Conservation (phyloP, 768 basidiomycete species). For the Suillus luteus region DNA sequence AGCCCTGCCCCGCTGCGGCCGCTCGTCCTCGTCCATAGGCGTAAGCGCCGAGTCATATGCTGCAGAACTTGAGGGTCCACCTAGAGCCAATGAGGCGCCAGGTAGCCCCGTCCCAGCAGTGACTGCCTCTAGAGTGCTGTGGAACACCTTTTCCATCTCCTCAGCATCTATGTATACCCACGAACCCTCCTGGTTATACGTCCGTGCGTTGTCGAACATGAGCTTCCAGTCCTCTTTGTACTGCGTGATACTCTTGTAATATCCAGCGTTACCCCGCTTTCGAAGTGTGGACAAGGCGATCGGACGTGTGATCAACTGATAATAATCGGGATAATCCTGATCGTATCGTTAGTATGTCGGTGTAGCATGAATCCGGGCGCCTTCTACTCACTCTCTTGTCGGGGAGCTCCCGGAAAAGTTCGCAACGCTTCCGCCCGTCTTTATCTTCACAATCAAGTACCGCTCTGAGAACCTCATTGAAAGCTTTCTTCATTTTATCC, state of each 20-base stretch:
- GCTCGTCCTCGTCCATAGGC: conserved; percentile 82
- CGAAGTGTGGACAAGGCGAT: conserved; percentile 88
- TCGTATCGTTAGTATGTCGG: conserved; percentile 18
- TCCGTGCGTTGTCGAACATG: conserved; percentile 93
- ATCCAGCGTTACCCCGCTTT: conserved; percentile 64
- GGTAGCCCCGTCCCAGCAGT: conserved; percentile 73
- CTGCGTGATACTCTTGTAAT: conserved; percentile 73
- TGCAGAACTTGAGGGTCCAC: conserved; percentile 33
- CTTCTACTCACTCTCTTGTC: conserved; percentile 59
- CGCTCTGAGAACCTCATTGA: conserved; percentile 73
- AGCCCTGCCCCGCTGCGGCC: conserved; percentile 56
- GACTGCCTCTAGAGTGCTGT: conserved; percentile 63
- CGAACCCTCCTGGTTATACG: conserved; percentile 92
- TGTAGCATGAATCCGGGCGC: conserved; percentile 3
- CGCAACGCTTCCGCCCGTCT: conserved; percentile 77
- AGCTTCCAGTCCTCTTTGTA: conserved; percentile 82
- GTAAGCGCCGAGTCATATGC: conserved; percentile 69
- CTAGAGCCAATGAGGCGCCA: conserved; percentile 54
- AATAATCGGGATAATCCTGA: conserved; percentile 92
- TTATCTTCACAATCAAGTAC: conserved; percentile 72
- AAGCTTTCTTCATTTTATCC: conserved; percentile 83
- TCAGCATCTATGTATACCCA: conserved; percentile 95
- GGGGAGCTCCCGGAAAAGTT: conserved; percentile 87
- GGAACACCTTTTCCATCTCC: conserved; percentile 90
- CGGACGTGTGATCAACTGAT: conserved; percentile 82